Evolutionary conservation across 108 stramenopile genomes (phyloP).

Genomic region (Phaeodactylum tricornutum): DNA sequence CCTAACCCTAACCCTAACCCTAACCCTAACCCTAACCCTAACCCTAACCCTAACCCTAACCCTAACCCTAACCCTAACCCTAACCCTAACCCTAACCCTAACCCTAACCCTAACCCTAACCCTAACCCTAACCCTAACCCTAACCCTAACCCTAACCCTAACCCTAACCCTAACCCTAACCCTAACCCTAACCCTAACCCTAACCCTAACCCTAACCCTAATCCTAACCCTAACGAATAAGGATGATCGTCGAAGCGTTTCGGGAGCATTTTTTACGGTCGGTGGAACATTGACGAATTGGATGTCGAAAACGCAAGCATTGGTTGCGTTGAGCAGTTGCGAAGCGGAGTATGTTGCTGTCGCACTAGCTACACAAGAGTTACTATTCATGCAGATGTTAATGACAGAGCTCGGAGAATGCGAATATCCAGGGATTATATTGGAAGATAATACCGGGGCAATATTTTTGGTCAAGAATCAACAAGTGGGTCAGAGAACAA

Average conservation of each 20-base stretch:
- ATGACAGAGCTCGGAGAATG: constrained; percentile 5
- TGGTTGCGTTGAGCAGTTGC: constrained; percentile 3
- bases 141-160: constrained; percentile 4
- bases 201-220: background rate
- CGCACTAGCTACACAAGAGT: constrained; percentile 4
- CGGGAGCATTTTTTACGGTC: constrained; percentile 10
- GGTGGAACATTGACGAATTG: constrained; percentile 1
- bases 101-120: constrained; percentile 2
- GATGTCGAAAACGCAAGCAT: constrained; percentile 7
- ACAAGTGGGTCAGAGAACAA: constrained; percentile 14
- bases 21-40: constrained; percentile 5
- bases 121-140: background rate
- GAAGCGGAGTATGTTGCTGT: constrained; percentile 17
- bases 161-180: constrained; percentile 1
- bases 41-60: constrained; percentile 3
- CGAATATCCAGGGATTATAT: background rate
- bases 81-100: background rate
- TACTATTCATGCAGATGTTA: constrained; percentile 15
- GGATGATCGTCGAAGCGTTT: constrained; percentile 8
- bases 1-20: constrained; percentile 1
- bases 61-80: background rate
- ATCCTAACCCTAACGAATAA: constrained; percentile 4
- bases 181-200: background rate
- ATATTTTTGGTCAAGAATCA: constrained; percentile 15
- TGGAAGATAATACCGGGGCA: constrained; percentile 18